A percentile compares a stretch with the other conserved stretches of the same genome.
These are phyloP conservation scores for Kluyveromyces starmeri DNA, from an alignment of 805 yeast genomes.

Conservation along the genomic window DNA sequence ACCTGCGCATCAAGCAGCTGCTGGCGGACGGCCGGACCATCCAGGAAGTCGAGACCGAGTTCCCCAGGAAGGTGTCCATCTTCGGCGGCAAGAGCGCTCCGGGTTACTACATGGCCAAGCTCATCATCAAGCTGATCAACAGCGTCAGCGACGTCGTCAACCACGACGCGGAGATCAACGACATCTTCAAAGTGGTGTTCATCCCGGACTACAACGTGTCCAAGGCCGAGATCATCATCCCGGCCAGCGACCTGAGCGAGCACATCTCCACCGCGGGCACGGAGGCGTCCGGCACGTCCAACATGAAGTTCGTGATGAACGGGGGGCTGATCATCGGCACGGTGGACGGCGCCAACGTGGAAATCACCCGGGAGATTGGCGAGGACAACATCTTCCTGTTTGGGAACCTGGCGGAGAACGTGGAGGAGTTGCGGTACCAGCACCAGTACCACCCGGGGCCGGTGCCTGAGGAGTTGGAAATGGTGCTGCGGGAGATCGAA, in stretches of 20 bases:
- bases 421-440: conserved; percentile 71
- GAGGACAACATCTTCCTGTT: conserved; percentile 88
- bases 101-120: conserved; percentile 93
- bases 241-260: conserved; percentile 85
- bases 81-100: conserved; percentile 97
- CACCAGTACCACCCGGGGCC: conserved; percentile 50
- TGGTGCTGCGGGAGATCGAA: conserved; percentile 61
- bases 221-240: conserved; percentile 83
- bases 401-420: conserved; percentile 85
- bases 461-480: conserved; percentile 49
- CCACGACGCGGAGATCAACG: conserved; percentile 63
- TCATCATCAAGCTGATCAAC: conserved; percentile 78
- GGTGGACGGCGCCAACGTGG: conserved; percentile 95
- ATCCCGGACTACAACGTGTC: conserved; percentile 91
- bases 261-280: conserved; percentile 97
- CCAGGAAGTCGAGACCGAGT: conserved; percentile 49
- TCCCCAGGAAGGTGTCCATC: conserved; percentile 66
- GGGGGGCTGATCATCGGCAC: conserved; percentile 95
- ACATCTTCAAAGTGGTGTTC: conserved; percentile 75
- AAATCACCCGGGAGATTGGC: conserved; percentile 87
- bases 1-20: conserved; percentile 58
- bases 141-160: conserved; percentile 75
- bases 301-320: conserved; percentile 89
- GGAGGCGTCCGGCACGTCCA: conserved; percentile 92
- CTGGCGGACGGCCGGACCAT: conserved; percentile 36